Base-by-base conservation (phyloP, 2,329 filamentous ascomycete genomes). In the Ceratocystis papillata region DNA sequence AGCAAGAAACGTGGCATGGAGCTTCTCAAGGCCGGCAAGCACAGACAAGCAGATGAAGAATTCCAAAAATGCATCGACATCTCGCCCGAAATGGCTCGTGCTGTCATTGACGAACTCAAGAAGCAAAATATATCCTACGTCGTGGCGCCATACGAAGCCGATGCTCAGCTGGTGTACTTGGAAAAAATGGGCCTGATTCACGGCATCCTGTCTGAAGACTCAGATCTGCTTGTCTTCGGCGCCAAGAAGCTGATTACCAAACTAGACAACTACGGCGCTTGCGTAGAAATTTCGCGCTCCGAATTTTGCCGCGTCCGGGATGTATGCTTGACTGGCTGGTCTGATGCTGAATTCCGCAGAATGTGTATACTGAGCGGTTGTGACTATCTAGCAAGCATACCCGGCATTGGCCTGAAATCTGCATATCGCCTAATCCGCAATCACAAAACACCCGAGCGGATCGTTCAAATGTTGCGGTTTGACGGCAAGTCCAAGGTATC, bases 331-430 rank as follows among this genome's bases (percentile, higher is more conserved):
- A 87, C 90, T 3, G 93, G 92, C 6, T 99, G 93, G 93, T 88
- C 89, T 1, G 93, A 97, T 74, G 80, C 81, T 8, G 90, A 96
- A 70, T 99, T 99, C 72, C 84, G 94, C 67, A 86, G 86, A 64
- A 99, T 99, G 94, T 90, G 92, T 50, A 99, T 99, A 70, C 77
- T 99, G 68, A 96, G 91, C 73, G 94, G 94, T 6, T 99, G 94
- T 73, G 94, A 99, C 74, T 99, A 99, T 74, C 81, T 97, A n/a
- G 79, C 87, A 1, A 88, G 88, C 67, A 89, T 99, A 69, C 87
- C 85, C 66, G 88, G 88, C 63, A 85, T 99, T 75, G 94, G 94
- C 0, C 76, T 99, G 66, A 97, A 96, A 79, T 97, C 92, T 5
- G 93, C 94, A 0, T 89, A 99, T 75, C 86, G 91, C 57, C 84